phyloP scores from a whole-genome alignment of 163 green algal species.

The Chlorella variabilis region DNA sequence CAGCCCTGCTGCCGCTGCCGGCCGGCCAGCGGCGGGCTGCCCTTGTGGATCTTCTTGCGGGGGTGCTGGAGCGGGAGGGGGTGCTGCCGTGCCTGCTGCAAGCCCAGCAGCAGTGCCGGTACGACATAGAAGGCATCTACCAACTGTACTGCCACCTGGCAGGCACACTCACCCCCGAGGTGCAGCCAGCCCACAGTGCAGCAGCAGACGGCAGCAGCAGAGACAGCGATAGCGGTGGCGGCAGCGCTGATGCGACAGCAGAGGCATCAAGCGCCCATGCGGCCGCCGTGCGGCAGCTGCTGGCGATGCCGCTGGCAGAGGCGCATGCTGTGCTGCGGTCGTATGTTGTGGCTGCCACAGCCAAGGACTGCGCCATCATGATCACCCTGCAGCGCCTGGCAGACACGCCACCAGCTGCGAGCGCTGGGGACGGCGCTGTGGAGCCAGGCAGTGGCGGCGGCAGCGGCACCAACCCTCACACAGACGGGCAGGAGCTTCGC shows the following conservation, averaged over 20 bases:
- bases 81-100: conserved; percentile 60
- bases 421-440: no score
- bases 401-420: not conserved
- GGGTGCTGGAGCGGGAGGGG: conserved; percentile 29
- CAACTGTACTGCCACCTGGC: not conserved
- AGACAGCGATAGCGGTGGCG: not conserved
- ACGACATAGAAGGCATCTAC: conserved; percentile 5
- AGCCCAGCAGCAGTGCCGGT: conserved; percentile 2
- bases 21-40: not conserved
- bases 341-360: conserved; percentile 40
- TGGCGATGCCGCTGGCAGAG: not conserved
- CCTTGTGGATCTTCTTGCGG: not conserved
- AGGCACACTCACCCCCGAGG: not conserved
- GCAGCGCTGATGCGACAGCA: no score
- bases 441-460: not conserved
- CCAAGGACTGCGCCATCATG: conserved; percentile 50
- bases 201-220: not conserved
- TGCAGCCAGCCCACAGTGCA: not conserved
- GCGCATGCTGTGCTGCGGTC: conserved; percentile 25
- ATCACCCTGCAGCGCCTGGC: conserved; percentile 24
- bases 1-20: conserved; percentile 24
- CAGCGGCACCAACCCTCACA: not conserved
- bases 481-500: no score
- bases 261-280: not conserved
- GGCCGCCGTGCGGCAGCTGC: not conserved